phyloP scores from a whole-genome alignment of 345 rosid species.

The Citropsis articulata region DNA sequence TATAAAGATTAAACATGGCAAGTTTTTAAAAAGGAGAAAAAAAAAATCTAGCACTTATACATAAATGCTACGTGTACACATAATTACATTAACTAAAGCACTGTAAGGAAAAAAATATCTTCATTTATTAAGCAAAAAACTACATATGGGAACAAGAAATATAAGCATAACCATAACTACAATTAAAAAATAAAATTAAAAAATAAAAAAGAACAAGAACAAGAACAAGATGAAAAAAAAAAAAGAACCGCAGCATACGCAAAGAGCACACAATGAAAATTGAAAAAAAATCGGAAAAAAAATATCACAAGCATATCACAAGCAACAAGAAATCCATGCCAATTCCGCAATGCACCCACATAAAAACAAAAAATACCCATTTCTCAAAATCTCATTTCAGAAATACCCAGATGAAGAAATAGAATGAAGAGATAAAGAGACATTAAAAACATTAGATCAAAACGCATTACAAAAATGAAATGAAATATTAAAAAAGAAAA shows the following conservation, averaged over 20 bases:
- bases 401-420: background rate
- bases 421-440: background rate
- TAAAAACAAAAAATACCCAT: background rate
- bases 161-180: background rate
- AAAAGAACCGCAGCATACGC: background rate
- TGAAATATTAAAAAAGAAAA: background rate
- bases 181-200: background rate
- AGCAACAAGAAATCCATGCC: slow-evolving; percentile 1
- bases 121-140: background rate
- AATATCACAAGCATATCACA: background rate
- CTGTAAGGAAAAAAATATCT: background rate
- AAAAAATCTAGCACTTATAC: background rate
- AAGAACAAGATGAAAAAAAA: background rate
- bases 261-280: background rate
- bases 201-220: background rate
- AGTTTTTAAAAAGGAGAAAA: background rate
- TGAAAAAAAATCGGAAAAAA: background rate
- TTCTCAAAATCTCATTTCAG: background rate
- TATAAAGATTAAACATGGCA: slow-evolving; percentile 9
- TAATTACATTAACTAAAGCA: background rate
- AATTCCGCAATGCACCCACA: background rate
- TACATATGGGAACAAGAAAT: background rate
- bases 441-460: slow-evolving; percentile 26
- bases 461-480: slow-evolving; percentile 15
- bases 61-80: background rate